Conservation (phyloP, 2,329 filamentous ascomycete species). For the Verticillium klebahnii region DNA sequence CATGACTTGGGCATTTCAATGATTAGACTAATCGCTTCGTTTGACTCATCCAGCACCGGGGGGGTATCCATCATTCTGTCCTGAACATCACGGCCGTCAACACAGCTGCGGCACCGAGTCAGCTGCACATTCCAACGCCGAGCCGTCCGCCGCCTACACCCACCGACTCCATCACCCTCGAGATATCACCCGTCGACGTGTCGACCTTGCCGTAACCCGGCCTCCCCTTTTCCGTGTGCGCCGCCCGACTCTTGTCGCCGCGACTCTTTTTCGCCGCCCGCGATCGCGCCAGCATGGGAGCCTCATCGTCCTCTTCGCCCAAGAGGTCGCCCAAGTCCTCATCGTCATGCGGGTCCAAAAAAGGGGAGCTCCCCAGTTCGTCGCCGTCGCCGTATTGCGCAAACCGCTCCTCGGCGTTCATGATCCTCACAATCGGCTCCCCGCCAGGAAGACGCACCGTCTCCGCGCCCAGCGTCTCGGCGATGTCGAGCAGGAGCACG, state of each 20-base stretch:
- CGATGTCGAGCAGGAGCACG: slow-evolving; percentile 79
- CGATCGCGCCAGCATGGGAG: background rate
- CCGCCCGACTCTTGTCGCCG: background rate
- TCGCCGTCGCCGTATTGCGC: slow-evolving; percentile 5
- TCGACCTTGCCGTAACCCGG: background rate
- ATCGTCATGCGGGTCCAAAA: slow-evolving; percentile 12
- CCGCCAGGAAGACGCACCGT: slow-evolving; percentile 69
- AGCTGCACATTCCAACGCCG: slow-evolving; percentile 14
- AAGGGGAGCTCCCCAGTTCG: slow-evolving; percentile 10
- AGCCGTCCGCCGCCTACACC: slow-evolving; percentile 21
- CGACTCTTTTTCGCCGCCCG: background rate
- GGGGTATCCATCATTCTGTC: slow-evolving; percentile 9
- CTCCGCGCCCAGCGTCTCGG: slow-evolving; percentile 65
- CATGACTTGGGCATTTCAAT: background rate
- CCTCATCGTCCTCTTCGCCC: slow-evolving; percentile 21
- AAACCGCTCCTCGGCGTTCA: slow-evolving; percentile 9
- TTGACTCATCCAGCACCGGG: background rate
- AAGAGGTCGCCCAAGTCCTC: slow-evolving; percentile 22
- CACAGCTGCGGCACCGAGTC: slow-evolving; percentile 8
- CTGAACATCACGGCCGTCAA: background rate
- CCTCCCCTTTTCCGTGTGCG: background rate
- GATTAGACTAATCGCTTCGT: background rate
- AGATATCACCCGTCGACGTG: background rate
- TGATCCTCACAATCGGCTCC: slow-evolving; percentile 29
- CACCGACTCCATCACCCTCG: slow-evolving; percentile 26